phyloP scores from a whole-genome alignment of 306 rosid genomes.

The Castanea sativa region DNA sequence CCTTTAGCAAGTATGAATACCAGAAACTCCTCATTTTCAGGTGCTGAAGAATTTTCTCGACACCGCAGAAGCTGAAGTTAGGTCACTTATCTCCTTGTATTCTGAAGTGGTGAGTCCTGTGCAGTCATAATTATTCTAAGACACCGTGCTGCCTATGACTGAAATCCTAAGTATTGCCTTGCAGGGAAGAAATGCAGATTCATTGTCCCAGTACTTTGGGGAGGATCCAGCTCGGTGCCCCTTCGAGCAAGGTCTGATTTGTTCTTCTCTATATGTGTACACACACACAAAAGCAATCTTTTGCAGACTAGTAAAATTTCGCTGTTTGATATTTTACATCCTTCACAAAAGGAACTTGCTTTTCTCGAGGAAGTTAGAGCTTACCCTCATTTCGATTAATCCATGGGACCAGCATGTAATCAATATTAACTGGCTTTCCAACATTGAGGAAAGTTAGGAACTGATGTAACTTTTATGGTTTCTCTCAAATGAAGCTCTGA shows the following conservation, averaged over 20 bases:
- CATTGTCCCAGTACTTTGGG: constrained; percentile 94
- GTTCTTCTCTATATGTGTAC: constrained; percentile 5
- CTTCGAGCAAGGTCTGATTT: constrained; percentile 90
- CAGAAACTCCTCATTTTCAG: constrained; percentile 43
- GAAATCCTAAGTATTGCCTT: constrained; percentile 30
- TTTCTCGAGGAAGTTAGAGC: no score
- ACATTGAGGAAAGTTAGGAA: neutral
- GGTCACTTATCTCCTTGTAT: constrained; percentile 88
- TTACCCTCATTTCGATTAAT: no score
- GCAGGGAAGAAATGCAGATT: constrained; percentile 97
- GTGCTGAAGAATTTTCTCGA: constrained; percentile 86
- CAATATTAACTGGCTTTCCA: neutral
- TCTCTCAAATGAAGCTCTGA: neutral
- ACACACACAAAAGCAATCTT: neutral
- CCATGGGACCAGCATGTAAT: neutral
- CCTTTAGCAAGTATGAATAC: neutral
- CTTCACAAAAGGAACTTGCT: no score
- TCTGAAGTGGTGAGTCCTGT: constrained; percentile 84
- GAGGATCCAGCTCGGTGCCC: constrained; percentile 99
- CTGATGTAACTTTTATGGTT: neutral
- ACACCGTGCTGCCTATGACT: constrained; percentile 18
- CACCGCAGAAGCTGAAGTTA: constrained; percentile 96
- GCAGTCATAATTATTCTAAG: constrained; percentile 8
- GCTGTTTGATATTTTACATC: neutral
- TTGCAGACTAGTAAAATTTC: neutral